These are phyloP conservation scores for Tolypocladium inflatum DNA, from an alignment of 2,329 filamentous ascomycete genomes.

Conservation along the genomic window DNA sequence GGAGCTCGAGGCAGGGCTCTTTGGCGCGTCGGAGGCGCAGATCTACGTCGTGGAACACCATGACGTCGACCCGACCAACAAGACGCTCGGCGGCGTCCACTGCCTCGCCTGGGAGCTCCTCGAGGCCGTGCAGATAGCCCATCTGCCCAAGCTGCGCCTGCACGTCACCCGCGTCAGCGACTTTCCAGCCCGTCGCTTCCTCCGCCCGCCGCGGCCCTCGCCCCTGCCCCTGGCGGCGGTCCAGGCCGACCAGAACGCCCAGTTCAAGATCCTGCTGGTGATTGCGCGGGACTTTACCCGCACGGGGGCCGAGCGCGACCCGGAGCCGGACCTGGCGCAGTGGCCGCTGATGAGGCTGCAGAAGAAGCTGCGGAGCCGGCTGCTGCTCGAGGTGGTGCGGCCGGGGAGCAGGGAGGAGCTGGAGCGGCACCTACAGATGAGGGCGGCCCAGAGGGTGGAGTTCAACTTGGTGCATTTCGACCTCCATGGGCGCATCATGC, in stretches of 20 bases:
- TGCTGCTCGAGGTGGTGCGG: slow-evolving; percentile 15
- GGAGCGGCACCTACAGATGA: slow-evolving; percentile 10
- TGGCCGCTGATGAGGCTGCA: slow-evolving; percentile 18
- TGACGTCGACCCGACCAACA: slow-evolving; percentile 3
- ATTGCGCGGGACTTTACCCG: slow-evolving; percentile 16
- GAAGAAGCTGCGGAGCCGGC: slow-evolving; percentile 13
- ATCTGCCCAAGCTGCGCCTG: slow-evolving; percentile 10
- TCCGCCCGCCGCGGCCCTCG: slow-evolving; percentile 1
- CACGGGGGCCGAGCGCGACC: slow-evolving; percentile 14
- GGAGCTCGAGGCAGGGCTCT: slow-evolving; percentile 4
- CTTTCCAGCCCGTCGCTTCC: slow-evolving; percentile 6
- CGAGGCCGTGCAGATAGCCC: slow-evolving; percentile 9
- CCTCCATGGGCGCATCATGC: slow-evolving; percentile 15
- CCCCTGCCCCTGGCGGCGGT: slow-evolving; percentile 9
- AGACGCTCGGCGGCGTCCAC: slow-evolving; percentile 9
- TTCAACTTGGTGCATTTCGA: slow-evolving; percentile 19
- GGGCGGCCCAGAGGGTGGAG: slow-evolving; percentile 10
- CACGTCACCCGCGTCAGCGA: slow-evolving; percentile 15
- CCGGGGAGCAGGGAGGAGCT: slow-evolving; percentile 15
- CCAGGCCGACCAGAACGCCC: slow-evolving; percentile 9
- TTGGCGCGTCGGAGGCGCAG: slow-evolving; percentile 10
- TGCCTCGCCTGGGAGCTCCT: slow-evolving; percentile 19
- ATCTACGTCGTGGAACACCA: slow-evolving; percentile 16
- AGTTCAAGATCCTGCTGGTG: slow-evolving; percentile 16
- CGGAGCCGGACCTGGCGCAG: slow-evolving; percentile 18